Evolutionary conservation across 2,329 filamentous ascomycete species (phyloP).

Genomic region (Verticillium albo-atrum): DNA sequence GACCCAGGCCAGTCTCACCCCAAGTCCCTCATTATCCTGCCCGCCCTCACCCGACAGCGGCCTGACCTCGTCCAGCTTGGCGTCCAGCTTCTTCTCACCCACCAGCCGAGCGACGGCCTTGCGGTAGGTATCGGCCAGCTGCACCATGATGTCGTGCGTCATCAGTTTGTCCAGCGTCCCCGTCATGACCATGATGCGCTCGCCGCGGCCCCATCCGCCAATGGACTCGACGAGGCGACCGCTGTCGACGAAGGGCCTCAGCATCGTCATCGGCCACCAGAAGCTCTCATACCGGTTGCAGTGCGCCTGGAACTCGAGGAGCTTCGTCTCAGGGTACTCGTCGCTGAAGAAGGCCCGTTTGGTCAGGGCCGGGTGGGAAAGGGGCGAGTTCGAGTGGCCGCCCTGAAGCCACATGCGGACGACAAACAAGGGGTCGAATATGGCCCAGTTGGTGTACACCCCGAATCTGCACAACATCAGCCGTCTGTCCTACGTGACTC

Average conservation of each 20-base stretch:
- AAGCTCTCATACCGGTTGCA: slow-evolving; percentile 47
- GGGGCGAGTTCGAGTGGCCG: slow-evolving; percentile 45
- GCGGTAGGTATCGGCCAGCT: slow-evolving; percentile 33
- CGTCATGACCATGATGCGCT: slow-evolving; percentile 32
- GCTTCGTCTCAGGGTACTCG: slow-evolving; percentile 30
- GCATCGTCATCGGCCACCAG: slow-evolving; percentile 45
- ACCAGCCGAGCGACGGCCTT: slow-evolving; percentile 24
- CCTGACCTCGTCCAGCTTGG: slow-evolving; percentile 5
- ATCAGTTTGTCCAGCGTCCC: slow-evolving; percentile 37
- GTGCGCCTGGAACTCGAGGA: slow-evolving; percentile 35
- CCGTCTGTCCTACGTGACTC: slow-evolving; percentile 2
- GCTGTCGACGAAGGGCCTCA: slow-evolving; percentile 36
- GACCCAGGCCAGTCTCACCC: slow-evolving; percentile 36
- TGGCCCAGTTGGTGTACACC: slow-evolving; percentile 42
- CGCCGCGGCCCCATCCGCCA: slow-evolving; percentile 17
- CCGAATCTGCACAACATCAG: slow-evolving; percentile 17
- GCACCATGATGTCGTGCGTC: slow-evolving; percentile 27
- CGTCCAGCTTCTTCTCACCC: slow-evolving; percentile 22
- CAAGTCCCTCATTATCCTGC: slow-evolving; percentile 22
- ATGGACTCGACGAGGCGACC: slow-evolving; percentile 33
- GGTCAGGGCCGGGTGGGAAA: slow-evolving; percentile 45
- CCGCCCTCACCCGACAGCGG: slow-evolving; percentile 15
- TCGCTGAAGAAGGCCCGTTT: slow-evolving; percentile 46
- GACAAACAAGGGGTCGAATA: slow-evolving; percentile 42
- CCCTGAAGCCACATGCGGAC: slow-evolving; percentile 40